Evolutionary conservation across 345 rosid genomes (phyloP).

Genomic region (Rhodamnia rubescens): DNA sequence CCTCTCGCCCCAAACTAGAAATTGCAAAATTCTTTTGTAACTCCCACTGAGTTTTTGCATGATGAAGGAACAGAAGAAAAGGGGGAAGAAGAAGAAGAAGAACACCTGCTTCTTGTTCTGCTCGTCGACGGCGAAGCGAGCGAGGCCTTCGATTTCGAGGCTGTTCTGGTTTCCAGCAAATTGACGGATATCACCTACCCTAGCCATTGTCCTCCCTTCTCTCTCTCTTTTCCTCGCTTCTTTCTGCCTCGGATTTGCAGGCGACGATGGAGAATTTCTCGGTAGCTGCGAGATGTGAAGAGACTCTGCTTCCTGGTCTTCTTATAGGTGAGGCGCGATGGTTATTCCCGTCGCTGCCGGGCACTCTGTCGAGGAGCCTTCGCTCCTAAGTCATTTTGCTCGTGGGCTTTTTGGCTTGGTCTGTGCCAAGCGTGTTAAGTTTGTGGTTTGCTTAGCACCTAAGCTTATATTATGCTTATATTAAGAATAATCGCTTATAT

Average conservation of each 20-base stretch:
- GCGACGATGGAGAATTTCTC: background rate
- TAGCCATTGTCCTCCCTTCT: constrained; percentile 21
- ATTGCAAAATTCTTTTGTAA: background rate
- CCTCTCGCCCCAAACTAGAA: background rate
- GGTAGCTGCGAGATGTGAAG: background rate
- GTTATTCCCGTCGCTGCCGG: background rate
- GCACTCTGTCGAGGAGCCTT: background rate
- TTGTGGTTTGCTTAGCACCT: background rate
- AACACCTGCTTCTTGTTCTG: constrained; percentile 76
- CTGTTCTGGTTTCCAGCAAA: constrained; percentile 39
- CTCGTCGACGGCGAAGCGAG: constrained; percentile 79
- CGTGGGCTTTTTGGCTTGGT: background rate
- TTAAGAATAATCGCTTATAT: too few species aligned
- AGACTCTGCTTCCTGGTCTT: background rate
- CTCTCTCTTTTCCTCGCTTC: background rate
- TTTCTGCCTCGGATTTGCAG: background rate
- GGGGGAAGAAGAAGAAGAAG: background rate
- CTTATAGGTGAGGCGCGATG: background rate
- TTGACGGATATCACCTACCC: constrained; percentile 49
- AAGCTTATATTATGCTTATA: background rate
- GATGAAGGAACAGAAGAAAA: background rate
- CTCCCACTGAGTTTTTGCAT: background rate
- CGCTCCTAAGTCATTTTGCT: background rate
- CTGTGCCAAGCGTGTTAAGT: background rate
- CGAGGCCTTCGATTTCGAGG: constrained; percentile 50